Evolutionary conservation across 495 filamentous ascomycete species (phyloP), one percentile per base, ranked within the genome.

Genomic region (Corynascus novoguineensis): DNA sequence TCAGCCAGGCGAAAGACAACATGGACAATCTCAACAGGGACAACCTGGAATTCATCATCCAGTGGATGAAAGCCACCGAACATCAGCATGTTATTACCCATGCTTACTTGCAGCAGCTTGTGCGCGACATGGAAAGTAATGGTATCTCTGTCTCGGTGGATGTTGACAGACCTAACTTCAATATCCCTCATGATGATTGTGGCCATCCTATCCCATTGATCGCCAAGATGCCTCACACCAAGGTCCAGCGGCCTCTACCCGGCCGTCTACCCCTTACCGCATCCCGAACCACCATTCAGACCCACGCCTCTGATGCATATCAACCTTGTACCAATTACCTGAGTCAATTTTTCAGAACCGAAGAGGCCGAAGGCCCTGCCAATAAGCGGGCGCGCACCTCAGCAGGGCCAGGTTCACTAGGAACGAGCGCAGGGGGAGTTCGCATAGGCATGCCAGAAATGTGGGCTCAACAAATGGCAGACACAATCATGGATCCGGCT

Each of bases 41-140:
- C 40, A 73, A 71, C 40, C 69, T 79, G 17, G 70, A 78, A 44
- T 72, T 71, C 38, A 50, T 77, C 25, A 48, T 76, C 25, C 41
- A 63, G 12, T 66, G 61, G 24, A 78, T 79, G 73, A 67, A 69
- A 3, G 52, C 64, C 9, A 62, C 75, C 21, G 65, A 67, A 8
- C 59, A 65, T n/a, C 53, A 66, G 11, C 70, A 76, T 45, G 15
- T 61, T n/a, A 65, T 77, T 29, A 73, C 74, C 0, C 65, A 63
- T 0, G 66, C 68, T 5, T 77, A 74, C 25, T 63, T 78, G 14
- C 68, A 68, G 17, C 76, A 79, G 44, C 55, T 70, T 3, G 15
- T 73, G 0, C 56, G 70, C 19, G 76, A 79, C 44, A 65, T 77
- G 5, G 63, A 76, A 34, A 57, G 53, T 10, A 73, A 68, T 55